Base-by-base conservation (phyloP, 169 alveolate genomes). In the Eimeria praecox region DNA sequence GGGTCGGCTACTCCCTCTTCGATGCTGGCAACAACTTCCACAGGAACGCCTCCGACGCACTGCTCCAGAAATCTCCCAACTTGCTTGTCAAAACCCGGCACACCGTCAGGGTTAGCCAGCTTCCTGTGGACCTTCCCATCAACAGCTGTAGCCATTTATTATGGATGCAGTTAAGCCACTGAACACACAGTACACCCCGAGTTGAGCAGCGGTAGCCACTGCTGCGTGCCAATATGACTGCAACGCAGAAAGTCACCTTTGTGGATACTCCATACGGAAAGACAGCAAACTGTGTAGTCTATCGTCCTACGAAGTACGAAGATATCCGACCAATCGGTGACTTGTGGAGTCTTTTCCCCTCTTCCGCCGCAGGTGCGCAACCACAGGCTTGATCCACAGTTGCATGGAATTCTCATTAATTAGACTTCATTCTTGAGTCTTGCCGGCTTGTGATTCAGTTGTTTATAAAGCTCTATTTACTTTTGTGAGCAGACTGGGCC, bases 401-500 rank as follows among this genome's bases (percentile, higher is more conserved):
- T 71, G 82, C 46, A 33, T 24, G 5, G 82, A 30, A 22, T 64
- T 30, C n/a, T 22, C 12, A 14, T 64, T 9, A 64, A 64, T 27
- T 64, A 18, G 0, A 9, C 46, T 30, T 14, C 49, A 9, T 6
- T 1, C 46, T 71, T 5, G 12, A 59, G 20, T 20, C 30, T 59
- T 59, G 30, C 22, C 8, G n/a, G 30, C 30, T 59, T 59, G 69
- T 12, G 1, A 12, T 0, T 59, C 69, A 3, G 46, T 71, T 16
- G 86, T 35, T 75, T 52, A 6, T 75, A 24, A 9, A 33, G 64
- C 24, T 77, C 44, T 27, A 18, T 5, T 27, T 49, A 71, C 52
- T n/a, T 49, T 52, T 85, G 92, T 14, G n/a, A n/a, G 42, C 96
- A 93, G 96, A 82, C 64, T 93, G 96, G 96, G 96, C 92, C 22